Conservation (phyloP, 192 early-diverging fungal species). For the Coemansia sp. region DNA sequence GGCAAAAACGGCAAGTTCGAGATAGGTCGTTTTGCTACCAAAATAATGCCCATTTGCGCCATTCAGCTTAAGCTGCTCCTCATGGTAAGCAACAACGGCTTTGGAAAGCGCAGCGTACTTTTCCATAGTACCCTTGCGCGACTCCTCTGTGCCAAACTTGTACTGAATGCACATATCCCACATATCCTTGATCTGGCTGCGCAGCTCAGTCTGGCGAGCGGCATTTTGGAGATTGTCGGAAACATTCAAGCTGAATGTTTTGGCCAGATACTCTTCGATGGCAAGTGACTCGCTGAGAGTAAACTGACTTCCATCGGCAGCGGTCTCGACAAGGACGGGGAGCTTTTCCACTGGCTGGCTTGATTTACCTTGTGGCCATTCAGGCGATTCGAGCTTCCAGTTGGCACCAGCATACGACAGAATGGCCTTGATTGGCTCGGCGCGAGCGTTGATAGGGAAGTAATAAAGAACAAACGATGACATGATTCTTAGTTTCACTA, state of each 20-base stretch:
- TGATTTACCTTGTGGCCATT: constrained; percentile 47
- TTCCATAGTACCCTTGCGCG: background rate
- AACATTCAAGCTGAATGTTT: constrained; percentile 36
- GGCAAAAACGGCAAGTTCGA: constrained; percentile 20
- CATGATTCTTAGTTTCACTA: too few relatives aligned
- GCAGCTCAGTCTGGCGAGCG: constrained; percentile 28
- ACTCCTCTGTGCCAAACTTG: constrained; percentile 7
- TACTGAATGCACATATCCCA: background rate
- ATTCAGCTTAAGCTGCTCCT: constrained; percentile 50
- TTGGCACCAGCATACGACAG: constrained; percentile 40
- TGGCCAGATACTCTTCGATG: constrained; percentile 53
- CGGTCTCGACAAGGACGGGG: constrained; percentile 49
- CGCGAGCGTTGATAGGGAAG: constrained; percentile 30
- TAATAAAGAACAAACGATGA: constrained; percentile 12
- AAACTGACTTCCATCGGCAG: constrained; percentile 16
- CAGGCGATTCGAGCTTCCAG: constrained; percentile 21
- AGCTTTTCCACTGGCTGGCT: constrained; percentile 51
- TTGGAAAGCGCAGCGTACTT: constrained; percentile 13
- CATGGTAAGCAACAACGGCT: constrained; percentile 36
- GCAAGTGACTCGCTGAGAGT: constrained; percentile 42
- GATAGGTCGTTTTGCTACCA: constrained; percentile 32
- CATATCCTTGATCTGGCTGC: constrained; percentile 19
- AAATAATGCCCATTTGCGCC: constrained; percentile 58
- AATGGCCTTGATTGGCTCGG: constrained; percentile 27
- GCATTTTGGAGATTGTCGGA: constrained; percentile 14